A percentile compares a stretch with the other conserved stretches of the same genome.
phyloP scores from a whole-genome alignment of 106 monocot species.

The Iris macrosiphon region DNA sequence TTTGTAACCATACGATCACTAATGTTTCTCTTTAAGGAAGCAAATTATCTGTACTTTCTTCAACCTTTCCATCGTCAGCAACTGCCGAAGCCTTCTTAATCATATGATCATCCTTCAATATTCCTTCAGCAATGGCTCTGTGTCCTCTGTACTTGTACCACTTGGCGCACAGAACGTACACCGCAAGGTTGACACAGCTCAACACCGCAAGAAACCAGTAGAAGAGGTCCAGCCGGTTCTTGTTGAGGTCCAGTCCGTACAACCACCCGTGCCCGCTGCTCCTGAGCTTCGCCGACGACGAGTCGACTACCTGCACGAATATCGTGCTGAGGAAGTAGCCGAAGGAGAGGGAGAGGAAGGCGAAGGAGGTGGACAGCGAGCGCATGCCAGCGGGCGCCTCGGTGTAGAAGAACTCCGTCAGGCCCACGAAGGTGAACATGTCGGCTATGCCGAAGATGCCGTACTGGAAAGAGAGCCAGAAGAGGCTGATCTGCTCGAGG shows the following conservation, averaged over 20 bases:
- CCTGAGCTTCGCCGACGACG: background rate
- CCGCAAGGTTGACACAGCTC: constrained; percentile 1
- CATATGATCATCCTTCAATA: background rate
- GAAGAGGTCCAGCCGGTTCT: background rate
- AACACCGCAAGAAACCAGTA: constrained; percentile 4
- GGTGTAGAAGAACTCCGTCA: constrained; percentile 39
- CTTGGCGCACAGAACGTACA: constrained; percentile 1
- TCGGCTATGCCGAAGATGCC: constrained; percentile 33
- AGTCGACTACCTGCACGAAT: constrained; percentile 22
- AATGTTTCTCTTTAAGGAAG: too few relatives aligned
- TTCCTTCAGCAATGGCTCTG: background rate
- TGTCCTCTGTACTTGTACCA: background rate
- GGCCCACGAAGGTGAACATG: constrained; percentile 25
- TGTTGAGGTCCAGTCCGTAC: background rate
- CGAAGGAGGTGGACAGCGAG: constrained; percentile 25
- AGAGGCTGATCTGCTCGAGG: constrained; percentile 14
- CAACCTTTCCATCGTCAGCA: too few relatives aligned
- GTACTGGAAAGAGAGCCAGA: constrained; percentile 37
- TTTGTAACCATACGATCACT: too few relatives aligned
- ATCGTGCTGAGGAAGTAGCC: constrained; percentile 31
- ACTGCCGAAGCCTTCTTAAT: background rate
- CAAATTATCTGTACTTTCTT: too few relatives aligned
- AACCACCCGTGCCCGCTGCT: constrained; percentile 1
- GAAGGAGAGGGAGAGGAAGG: constrained; percentile 19
- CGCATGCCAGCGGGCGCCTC: constrained; percentile 24